phyloP scores from a whole-genome alignment of 1,284 basidiomycete genomes.

The Cutaneotrichosporon daszewskae region DNA sequence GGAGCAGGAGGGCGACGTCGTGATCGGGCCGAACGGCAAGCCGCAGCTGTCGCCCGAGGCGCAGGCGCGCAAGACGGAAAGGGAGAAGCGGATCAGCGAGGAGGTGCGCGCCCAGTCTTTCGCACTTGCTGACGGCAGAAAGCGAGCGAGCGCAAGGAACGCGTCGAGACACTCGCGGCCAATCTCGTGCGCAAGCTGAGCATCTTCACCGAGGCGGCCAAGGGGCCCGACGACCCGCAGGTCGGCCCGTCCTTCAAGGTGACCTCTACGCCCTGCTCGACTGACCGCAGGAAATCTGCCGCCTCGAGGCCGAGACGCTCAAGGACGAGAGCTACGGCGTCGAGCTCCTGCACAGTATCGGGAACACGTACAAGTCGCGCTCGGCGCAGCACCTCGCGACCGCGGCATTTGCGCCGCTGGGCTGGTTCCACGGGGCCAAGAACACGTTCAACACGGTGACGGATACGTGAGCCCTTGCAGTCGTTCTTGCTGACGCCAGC shows the following conservation, averaged over 20 bases:
- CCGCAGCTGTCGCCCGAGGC: conserved; percentile 71
- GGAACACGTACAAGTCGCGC: conserved; percentile 81
- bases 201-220: conserved; percentile 87
- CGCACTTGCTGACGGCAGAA: conserved; percentile 52
- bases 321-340: conserved; percentile 88
- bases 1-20: conserved; percentile 49
- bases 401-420: conserved; percentile 43
- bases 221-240: conserved; percentile 59
- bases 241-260: conserved; percentile 54
- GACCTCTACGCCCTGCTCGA: conserved; percentile 75
- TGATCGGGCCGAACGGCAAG: conserved; percentile 44
- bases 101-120: conserved; percentile 40
- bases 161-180: conserved; percentile 75
- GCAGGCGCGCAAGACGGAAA: conserved; percentile 61
- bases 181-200: conserved; percentile 80
- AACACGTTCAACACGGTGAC: conserved; percentile 89
- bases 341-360: conserved; percentile 85
- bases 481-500: conserved; percentile 47
- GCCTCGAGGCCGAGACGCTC: conserved; percentile 59
- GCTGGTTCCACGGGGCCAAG: conserved; percentile 91
- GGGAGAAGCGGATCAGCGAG: conserved; percentile 68
- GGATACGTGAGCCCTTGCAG: conserved; percentile 63
- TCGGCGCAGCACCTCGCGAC: conserved; percentile 61
- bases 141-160: conserved; percentile 68
- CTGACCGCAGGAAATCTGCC: neutral